These are phyloP conservation scores for Polyplosphaeria fusca DNA, from an alignment of 495 filamentous ascomycete genomes.

Conservation along the genomic window DNA sequence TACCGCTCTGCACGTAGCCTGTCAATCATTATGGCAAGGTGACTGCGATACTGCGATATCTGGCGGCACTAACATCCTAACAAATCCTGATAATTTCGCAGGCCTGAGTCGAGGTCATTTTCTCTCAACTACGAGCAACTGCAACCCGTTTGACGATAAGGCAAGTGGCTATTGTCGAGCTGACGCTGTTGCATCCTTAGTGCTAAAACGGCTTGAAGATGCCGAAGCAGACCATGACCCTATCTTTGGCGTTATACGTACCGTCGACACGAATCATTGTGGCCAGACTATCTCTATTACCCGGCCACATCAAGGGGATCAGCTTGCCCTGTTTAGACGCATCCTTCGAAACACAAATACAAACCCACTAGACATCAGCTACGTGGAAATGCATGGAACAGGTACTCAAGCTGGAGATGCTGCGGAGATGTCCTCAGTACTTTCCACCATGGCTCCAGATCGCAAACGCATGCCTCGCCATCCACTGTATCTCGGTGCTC, in stretches of 20 bases:
- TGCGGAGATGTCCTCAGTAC: slow-evolving; percentile 40
- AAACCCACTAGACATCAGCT: slow-evolving; percentile 33
- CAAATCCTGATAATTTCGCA: slow-evolving; percentile 38
- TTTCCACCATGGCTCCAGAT: slow-evolving; percentile 30
- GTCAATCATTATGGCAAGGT: slow-evolving; percentile 39
- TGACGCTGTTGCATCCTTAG: slow-evolving; percentile 39
- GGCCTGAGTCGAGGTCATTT: slow-evolving; percentile 42
- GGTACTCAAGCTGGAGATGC: slow-evolving; percentile 45
- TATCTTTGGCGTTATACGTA: slow-evolving; percentile 38
- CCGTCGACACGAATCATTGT: slow-evolving; percentile 38
- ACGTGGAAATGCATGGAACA: slow-evolving; percentile 46
- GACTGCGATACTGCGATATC: slow-evolving; percentile 45
- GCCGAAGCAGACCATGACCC: slow-evolving; percentile 39
- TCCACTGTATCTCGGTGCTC: slow-evolving; percentile 35
- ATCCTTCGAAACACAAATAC: slow-evolving; percentile 26
- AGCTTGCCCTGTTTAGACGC: slow-evolving; percentile 28
- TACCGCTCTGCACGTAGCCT: slow-evolving; percentile 40
- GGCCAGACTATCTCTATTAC: slow-evolving; percentile 44
- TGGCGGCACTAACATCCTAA: slow-evolving; percentile 44
- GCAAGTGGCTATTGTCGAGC: slow-evolving; percentile 46
- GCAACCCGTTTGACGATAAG: slow-evolving; percentile 45
- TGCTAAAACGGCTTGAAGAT: slow-evolving; percentile 36
- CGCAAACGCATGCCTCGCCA: not conserved
- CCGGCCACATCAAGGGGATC: slow-evolving; percentile 36
- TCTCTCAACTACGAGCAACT: slow-evolving; percentile 43